These are phyloP conservation scores for Melanogaster broomeanus DNA, from an alignment of 768 basidiomycete species.

Conservation along the genomic window DNA sequence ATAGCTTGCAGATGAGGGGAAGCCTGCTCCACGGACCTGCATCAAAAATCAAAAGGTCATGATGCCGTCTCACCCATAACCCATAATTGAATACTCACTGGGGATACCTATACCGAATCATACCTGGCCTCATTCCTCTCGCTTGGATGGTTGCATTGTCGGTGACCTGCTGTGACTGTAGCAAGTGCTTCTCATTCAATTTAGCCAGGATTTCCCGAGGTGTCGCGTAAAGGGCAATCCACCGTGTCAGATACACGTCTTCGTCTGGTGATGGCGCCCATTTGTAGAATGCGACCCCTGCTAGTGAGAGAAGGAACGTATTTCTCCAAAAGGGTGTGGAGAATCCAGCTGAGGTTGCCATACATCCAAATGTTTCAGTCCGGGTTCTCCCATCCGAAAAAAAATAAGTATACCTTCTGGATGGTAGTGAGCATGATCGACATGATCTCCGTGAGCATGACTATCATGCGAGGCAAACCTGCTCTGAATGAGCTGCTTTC, in stretches of 20 bases:
- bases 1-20: slow-evolving; percentile 65
- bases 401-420: slow-evolving; percentile 56
- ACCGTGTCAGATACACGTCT: slow-evolving; percentile 65
- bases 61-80: not conserved
- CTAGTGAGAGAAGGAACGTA: slow-evolving; percentile 50
- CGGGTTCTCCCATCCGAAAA: not conserved
- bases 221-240: slow-evolving; percentile 59
- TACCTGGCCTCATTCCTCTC: slow-evolving; percentile 43
- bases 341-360: slow-evolving; percentile 56
- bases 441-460: slow-evolving; percentile 42
- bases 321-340: slow-evolving; percentile 68
- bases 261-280: slow-evolving; percentile 63
- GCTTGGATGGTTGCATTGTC: slow-evolving; percentile 43
- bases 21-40: slow-evolving; percentile 56
- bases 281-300: slow-evolving; percentile 61
- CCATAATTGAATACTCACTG: slow-evolving; percentile 53
- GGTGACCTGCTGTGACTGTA: slow-evolving; percentile 41
- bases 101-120: slow-evolving; percentile 70
- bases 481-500: slow-evolving; percentile 38
- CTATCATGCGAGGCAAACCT: slow-evolving; percentile 46
- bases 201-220: slow-evolving; percentile 56
- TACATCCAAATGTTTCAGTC: slow-evolving; percentile 1
- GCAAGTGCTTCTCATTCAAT: slow-evolving; percentile 57
- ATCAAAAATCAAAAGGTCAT: slow-evolving; percentile 4
- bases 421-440: slow-evolving; percentile 46